These are phyloP conservation scores for Nicotiana noctiflora DNA, from an alignment of 257 asterid species.

Conservation along the genomic window DNA sequence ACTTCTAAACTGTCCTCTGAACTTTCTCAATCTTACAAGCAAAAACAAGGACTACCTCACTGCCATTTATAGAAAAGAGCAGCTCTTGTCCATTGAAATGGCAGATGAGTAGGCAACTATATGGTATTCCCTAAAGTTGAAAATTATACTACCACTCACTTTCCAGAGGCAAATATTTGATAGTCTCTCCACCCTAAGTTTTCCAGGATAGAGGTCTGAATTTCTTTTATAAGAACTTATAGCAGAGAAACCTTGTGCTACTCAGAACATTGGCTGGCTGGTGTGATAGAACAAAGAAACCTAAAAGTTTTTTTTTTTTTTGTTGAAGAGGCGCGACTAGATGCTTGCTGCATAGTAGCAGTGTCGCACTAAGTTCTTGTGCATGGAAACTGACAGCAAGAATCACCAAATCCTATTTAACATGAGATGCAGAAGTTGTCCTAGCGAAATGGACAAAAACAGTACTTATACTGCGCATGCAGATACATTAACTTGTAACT, in stretches of 20 bases:
- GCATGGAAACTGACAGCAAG: neutral
- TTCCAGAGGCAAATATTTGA: neutral
- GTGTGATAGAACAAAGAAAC: neutral
- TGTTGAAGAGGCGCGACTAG: neutral
- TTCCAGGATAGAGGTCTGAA: neutral
- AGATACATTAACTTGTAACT: neutral
- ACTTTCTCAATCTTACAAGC: neutral
- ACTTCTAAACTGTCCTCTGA: neutral
- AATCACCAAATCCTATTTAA: neutral
- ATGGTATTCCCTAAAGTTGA: neutral
- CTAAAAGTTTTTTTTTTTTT: neutral
- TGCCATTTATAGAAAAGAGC: neutral
- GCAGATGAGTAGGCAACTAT: neutral
- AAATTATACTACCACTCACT: neutral
- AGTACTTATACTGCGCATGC: neutral
- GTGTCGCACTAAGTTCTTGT: neutral
- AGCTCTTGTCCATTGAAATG: neutral
- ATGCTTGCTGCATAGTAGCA: neutral
- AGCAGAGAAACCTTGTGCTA: neutral
- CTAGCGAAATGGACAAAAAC: neutral
- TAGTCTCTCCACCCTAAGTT: neutral
- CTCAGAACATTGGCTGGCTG: neutral
- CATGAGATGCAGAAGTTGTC: neutral
- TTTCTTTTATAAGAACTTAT: neutral
- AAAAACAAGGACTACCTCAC: neutral